Percentiles rank a stretch among this genome's conserved stretches.
These are phyloP conservation scores for Elsinoe ampelina DNA, from an alignment of 2,329 filamentous ascomycete species.

Conservation along the genomic window DNA sequence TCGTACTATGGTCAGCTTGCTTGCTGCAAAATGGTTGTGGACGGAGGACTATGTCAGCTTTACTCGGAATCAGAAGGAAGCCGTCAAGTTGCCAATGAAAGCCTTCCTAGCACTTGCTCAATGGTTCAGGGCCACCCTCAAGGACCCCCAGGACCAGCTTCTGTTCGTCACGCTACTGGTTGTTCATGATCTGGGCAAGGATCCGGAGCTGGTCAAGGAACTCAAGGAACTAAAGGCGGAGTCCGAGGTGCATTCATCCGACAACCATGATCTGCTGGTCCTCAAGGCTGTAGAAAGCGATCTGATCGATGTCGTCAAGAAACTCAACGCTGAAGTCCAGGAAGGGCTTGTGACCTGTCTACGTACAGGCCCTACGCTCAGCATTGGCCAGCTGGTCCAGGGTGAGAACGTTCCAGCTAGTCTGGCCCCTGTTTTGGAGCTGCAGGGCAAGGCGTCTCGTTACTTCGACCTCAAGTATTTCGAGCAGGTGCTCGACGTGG, in stretches of 20 bases:
- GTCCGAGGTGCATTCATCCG: no score
- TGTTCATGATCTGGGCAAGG: slow-evolving; percentile 2
- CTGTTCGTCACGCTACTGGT: not conserved
- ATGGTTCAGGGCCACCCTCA: not conserved
- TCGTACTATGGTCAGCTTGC: not conserved
- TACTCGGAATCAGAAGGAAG: not conserved
- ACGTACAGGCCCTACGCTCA: not conserved
- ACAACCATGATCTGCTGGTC: not conserved
- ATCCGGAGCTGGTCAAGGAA: not conserved
- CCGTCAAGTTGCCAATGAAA: not conserved
- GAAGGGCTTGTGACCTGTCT: not conserved
- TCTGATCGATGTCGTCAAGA: not conserved
- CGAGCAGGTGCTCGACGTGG: not conserved
- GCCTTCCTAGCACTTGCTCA: not conserved
- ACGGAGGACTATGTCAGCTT: not conserved
- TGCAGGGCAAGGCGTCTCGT: not conserved
- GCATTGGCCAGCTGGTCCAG: slow-evolving; percentile 6
- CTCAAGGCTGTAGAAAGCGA: not conserved
- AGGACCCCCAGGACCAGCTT: not conserved
- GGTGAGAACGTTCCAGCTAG: slow-evolving; percentile 4
- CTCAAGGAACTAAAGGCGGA: not conserved
- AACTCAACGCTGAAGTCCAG: not conserved
- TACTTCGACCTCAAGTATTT: slow-evolving; percentile 8
- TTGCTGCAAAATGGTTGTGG: slow-evolving; percentile 4
- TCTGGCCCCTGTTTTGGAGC: not conserved